phyloP scores from a whole-genome alignment of 345 rosid species.

The Salix purpurea region DNA sequence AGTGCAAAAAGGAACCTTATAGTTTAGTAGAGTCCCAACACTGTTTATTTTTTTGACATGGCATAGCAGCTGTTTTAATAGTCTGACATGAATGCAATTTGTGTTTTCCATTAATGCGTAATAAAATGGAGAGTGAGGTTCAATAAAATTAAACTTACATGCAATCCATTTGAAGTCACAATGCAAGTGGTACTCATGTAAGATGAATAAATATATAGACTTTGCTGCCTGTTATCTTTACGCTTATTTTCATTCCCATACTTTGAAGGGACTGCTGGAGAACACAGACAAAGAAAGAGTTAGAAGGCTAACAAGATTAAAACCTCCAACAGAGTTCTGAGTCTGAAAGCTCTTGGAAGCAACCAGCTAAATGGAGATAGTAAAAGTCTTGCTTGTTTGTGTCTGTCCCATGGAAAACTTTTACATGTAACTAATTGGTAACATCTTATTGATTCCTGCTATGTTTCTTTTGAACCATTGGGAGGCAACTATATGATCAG shows the following conservation, averaged over 20 bases:
- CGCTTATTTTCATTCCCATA: neutral
- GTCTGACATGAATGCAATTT: too few relatives aligned
- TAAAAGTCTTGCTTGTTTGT: neutral
- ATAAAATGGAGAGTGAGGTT: too few relatives aligned
- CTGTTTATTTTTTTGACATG: too few relatives aligned
- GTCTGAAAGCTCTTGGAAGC: neutral
- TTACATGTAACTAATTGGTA: neutral
- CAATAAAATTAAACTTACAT: too few relatives aligned
- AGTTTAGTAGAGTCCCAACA: too few relatives aligned
- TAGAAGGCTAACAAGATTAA: conserved; percentile 69
- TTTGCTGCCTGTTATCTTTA: neutral
- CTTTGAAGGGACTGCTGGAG: conserved; percentile 68
- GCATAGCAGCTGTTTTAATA: too few relatives aligned
- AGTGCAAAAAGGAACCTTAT: too few relatives aligned
- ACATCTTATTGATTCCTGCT: too few relatives aligned
- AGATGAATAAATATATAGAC: neutral
- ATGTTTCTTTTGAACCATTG: neutral
- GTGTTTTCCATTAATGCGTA: too few relatives aligned
- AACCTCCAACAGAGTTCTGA: conserved; percentile 85
- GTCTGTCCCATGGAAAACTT: neutral
- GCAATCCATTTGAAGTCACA: too few relatives aligned
- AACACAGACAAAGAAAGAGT: conserved; percentile 83
- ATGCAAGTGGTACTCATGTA: too few relatives aligned
- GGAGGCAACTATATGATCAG: neutral
- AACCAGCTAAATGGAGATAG: conserved; percentile 2